phyloP scores from a whole-genome alignment of 108 stramenopile species.

The Conticribra weissflogii region DNA sequence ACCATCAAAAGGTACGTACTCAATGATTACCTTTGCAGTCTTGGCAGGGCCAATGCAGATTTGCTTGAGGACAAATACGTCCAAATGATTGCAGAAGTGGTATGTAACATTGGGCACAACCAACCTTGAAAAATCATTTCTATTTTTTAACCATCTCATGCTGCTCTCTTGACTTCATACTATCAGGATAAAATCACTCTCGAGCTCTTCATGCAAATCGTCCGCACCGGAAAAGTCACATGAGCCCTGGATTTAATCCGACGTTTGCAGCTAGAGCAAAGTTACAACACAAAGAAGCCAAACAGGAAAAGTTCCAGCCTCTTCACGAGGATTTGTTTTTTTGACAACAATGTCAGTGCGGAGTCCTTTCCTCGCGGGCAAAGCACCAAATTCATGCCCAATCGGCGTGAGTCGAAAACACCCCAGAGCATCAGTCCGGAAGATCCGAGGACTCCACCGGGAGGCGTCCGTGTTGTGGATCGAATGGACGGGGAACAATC shows the following conservation, averaged over 20 bases:
- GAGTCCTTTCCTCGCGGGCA: conserved; percentile 28
- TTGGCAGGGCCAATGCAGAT: conserved; percentile 45
- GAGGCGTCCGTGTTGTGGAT: not conserved
- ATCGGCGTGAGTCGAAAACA: conserved; percentile 10
- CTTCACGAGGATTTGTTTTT: conserved; percentile 52
- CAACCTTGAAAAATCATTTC: not conserved
- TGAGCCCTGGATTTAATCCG: conserved; percentile 68
- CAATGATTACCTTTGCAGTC: conserved; percentile 42
- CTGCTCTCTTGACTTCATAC: no score
- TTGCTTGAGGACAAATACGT: conserved; percentile 68
- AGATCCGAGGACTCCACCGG: conserved; percentile 12
- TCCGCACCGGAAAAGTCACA: conserved; percentile 72
- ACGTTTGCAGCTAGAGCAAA: conserved; percentile 73
- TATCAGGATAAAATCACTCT: conserved; percentile 85
- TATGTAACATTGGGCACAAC: conserved; percentile 30
- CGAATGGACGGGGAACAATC: conserved; percentile 4
- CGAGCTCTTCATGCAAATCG: conserved; percentile 63
- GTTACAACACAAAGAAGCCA: conserved; percentile 63
- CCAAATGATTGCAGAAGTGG: conserved; percentile 64
- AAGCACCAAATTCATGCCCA: conserved; percentile 25
- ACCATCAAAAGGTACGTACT: conserved; percentile 70
- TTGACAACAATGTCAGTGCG: conserved; percentile 31
- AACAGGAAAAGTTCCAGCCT: conserved; percentile 52
- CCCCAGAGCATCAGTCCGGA: conserved; percentile 33
- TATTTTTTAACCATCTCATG: no score